These are phyloP conservation scores for Debaryomyces robertsiae DNA, from an alignment of 1,139 yeast genomes.

Conservation along the genomic window DNA sequence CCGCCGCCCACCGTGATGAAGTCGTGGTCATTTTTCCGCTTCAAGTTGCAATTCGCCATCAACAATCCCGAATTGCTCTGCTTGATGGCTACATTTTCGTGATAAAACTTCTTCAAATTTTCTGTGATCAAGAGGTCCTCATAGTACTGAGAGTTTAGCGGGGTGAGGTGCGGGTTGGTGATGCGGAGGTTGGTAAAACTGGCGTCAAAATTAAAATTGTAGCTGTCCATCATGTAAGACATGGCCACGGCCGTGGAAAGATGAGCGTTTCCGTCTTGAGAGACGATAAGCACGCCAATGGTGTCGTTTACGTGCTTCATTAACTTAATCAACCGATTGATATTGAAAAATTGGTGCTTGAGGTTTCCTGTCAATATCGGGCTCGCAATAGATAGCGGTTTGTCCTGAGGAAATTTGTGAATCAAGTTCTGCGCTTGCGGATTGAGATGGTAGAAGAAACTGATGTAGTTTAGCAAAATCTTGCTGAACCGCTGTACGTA, in stretches of 20 bases:
- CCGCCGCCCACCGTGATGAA: slow-evolving; percentile 11
- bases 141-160: slow-evolving; percentile 38
- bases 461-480: slow-evolving; percentile 43
- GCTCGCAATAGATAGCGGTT: slow-evolving; percentile 29
- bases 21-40: slow-evolving; percentile 32
- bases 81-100: slow-evolving; percentile 39
- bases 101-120: slow-evolving; percentile 41
- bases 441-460: slow-evolving; percentile 40
- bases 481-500: slow-evolving; percentile 34
- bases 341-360: slow-evolving; percentile 40
- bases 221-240: slow-evolving; percentile 47
- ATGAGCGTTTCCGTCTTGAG: slow-evolving; percentile 32
- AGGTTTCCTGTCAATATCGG: slow-evolving; percentile 46
- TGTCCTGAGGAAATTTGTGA: slow-evolving; percentile 34
- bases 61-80: slow-evolving; percentile 28
- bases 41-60: slow-evolving; percentile 36
- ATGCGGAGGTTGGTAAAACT: slow-evolving; percentile 25
- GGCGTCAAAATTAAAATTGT: slow-evolving; percentile 38
- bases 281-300: slow-evolving; percentile 40
- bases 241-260: slow-evolving; percentile 40
- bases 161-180: slow-evolving; percentile 22
- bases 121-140: slow-evolving; percentile 46
- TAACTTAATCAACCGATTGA: slow-evolving; percentile 41
- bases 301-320: slow-evolving; percentile 36
- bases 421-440: slow-evolving; percentile 30